A percentile compares a stretch with the other conserved stretches of the same genome.
These are phyloP conservation scores for Candida nemodendra DNA, from an alignment of 805 yeast species.

Conservation along the genomic window DNA sequence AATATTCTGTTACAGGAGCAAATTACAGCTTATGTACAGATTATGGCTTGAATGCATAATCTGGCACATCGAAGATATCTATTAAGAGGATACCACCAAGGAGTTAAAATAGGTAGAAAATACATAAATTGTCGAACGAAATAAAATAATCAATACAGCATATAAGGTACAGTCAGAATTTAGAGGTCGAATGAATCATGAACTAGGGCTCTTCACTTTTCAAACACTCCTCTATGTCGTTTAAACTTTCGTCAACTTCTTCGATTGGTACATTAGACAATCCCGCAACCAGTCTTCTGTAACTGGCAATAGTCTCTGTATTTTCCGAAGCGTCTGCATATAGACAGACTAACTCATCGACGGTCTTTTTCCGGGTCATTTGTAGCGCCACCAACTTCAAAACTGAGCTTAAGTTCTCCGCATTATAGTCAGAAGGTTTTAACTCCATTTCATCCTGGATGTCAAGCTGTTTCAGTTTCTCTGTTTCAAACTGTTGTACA, in stretches of 20 bases:
- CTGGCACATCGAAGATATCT: too few relatives aligned
- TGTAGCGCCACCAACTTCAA: conserved; percentile 54
- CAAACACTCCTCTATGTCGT: conserved; percentile 47
- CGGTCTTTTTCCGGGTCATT: conserved; percentile 50
- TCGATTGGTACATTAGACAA: conserved; percentile 66
- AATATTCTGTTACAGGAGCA: too few relatives aligned
- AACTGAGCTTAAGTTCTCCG: conserved; percentile 30
- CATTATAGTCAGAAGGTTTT: conserved; percentile 21
- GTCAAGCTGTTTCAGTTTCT: conserved; percentile 16
- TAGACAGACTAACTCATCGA: conserved; percentile 41
- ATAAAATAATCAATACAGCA: too few relatives aligned
- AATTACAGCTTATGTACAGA: too few relatives aligned
- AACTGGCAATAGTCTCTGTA: conserved; percentile 60
- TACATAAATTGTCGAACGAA: too few relatives aligned
- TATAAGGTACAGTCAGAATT: too few relatives aligned
- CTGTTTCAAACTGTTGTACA: conserved; percentile 38
- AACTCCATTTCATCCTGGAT: conserved; percentile 18
- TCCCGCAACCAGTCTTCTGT: conserved; percentile 63
- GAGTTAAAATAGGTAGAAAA: too few relatives aligned
- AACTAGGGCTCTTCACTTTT: conserved; percentile 20
- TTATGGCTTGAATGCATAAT: too few relatives aligned
- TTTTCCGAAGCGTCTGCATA: conserved; percentile 40
- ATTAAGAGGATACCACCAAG: too few relatives aligned
- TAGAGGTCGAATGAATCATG: too few relatives aligned
- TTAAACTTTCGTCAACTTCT: conserved; percentile 66